A percentile compares a stretch with the other conserved stretches of the same genome.
Evolutionary conservation across 495 filamentous ascomycete species (phyloP).

Genomic region (Jackrogersella multiformis): DNA sequence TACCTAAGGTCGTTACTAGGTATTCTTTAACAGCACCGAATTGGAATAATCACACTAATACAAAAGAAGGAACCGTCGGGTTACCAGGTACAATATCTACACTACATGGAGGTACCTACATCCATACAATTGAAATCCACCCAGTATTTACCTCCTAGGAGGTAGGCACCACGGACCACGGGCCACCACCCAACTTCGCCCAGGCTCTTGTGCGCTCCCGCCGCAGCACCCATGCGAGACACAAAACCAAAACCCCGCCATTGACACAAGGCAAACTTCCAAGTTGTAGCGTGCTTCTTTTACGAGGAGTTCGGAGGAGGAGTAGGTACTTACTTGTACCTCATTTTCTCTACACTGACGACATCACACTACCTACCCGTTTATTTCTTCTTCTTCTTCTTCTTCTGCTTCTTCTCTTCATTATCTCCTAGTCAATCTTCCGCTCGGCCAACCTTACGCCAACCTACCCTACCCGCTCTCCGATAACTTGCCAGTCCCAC

Average conservation of each 20-base stretch:
- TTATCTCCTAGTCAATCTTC: no score
- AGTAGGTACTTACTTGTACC: slow-evolving; percentile 9
- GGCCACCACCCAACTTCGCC: neutral
- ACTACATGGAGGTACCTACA: neutral
- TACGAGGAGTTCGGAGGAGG: no score
- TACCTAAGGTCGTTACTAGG: neutral
- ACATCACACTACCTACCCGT: slow-evolving; percentile 36
- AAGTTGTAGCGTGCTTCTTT: slow-evolving; percentile 28
- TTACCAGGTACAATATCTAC: neutral
- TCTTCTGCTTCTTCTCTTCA: no score
- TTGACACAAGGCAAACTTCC: slow-evolving; percentile 29
- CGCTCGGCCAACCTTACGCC: slow-evolving; percentile 3
- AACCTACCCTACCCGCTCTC: neutral
- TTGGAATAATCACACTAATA: slow-evolving; percentile 4
- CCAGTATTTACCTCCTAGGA: neutral
- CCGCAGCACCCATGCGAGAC: slow-evolving; percentile 32
- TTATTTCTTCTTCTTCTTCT: no score
- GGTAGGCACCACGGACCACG: neutral
- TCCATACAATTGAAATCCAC: no score
- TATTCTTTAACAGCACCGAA: neutral
- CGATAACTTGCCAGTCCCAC: slow-evolving; percentile 12
- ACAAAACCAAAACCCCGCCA: slow-evolving; percentile 46
- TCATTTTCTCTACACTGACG: slow-evolving; percentile 35
- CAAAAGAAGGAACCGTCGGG: slow-evolving; percentile 1
- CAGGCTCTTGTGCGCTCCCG: no score